Evolutionary conservation across 1,284 basidiomycete genomes (phyloP), one percentile per base, ranked within the genome.

Genomic region (Volvariella volvacea): DNA sequence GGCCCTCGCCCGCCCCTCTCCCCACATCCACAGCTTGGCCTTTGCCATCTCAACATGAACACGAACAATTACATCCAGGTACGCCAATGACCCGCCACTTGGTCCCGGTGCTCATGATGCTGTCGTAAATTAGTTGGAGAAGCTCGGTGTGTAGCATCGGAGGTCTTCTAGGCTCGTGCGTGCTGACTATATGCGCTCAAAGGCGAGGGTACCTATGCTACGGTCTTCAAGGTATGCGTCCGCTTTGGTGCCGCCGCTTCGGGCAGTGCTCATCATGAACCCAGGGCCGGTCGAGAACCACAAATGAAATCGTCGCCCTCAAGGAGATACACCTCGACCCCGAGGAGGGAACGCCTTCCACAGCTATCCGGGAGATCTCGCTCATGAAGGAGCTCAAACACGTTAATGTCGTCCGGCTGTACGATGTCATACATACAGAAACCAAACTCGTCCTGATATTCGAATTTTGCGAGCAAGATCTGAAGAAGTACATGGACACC

Each of bases 401-500:
- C 57, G 81, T 87, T 68, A 95, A 96, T 67, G 92, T 94, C 55
- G 88, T 92, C 58, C 91, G 95, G 55, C 81, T 99, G 14, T 85
- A 98, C 73, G 96, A 99, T 63, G 96, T 99, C 47, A 97, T 99
- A 50, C 94, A 98, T 63, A 96, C 92, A 16, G 93, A 99, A 66
- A 88, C 92, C 22, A 99, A 99, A 59, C 85, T 99, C 37, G 91
- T 98, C 57, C 90, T 99, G 50, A 96, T 99, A 49, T 98, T 99
- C 63, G 96, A 99, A 66, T 99, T 85, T 63, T 96, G 96, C 67
- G 96, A 99, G 60, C 88, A 94, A 64, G 96, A 99, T 66, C 74
- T 99, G 45, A 99, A 99, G 68, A 93, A 94, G 62, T 99, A 98
- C 67, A 99, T 99, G 96, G 96, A 99, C 65, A 86, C 92, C 28